Evolutionary conservation across 2,329 filamentous ascomycete genomes (phyloP), one percentile per base, ranked within the genome.

Genomic region (Plenodomus tracheiphilus): DNA sequence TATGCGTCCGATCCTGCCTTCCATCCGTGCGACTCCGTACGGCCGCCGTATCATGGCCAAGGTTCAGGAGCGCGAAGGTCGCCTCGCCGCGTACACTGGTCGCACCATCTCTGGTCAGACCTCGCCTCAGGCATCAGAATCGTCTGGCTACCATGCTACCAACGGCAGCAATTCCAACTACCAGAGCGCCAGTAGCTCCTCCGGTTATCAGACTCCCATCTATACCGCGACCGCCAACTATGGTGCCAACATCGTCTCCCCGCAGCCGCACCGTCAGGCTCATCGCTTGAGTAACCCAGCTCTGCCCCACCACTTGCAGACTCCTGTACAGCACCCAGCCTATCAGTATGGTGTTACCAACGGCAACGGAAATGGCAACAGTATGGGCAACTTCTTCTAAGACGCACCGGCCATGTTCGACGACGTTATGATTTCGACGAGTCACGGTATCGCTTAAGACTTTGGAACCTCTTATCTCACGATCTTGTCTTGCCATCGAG

Each of bases 21-120:
- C 84, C 36, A 95, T 97, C 56, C 90, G 92, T 56, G 87, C 89
- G 62, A 97, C 92, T 36, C 93, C 94, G 3, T 94, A 97, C 70
- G 94, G 94, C 44, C 92, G 94, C 59, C 91, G 94, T 54, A 95
- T 97, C 64, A 87, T 89, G 68, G 88, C 88, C 69, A 97, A 97
- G 80, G 88, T 99, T 48, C 75, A 80, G 64, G 81, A 81, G 43
- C 75, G 77, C 39, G 82, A 85, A 58, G 59, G 59, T 49, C 69
- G 69, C 21, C 60, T 72, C 19, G 58, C 62, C 28, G 60, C 63
- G 13, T 69, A 56, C 51, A 64, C 65, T 18, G 66, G 67, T 21
- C 68, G 65, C 30, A 41, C 48, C 37, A 45, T 55, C 38, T 61
- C 61, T 17, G 57, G 57, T 7, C 54, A 58, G 20, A 62, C 50